phyloP scores from a whole-genome alignment of 1,139 yeast species.

The Martiniozyma asiatica region DNA sequence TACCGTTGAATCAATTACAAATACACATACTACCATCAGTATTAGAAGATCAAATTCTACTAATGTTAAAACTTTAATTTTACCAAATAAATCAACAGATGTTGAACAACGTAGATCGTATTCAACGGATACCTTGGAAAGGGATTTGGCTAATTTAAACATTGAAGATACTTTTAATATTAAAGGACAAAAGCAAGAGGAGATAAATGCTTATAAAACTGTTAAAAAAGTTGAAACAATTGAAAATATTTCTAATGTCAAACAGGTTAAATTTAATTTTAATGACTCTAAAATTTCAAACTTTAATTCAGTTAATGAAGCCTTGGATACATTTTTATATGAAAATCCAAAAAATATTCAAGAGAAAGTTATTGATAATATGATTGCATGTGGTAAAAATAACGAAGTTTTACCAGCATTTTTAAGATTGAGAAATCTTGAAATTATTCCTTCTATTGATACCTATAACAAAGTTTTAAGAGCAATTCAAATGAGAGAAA shows the following conservation, averaged over 20 bases:
- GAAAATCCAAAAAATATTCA: slow-evolving; percentile 11
- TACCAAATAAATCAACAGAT: slow-evolving; percentile 11
- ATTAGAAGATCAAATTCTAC: slow-evolving; percentile 20
- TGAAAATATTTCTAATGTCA: too few relatives aligned
- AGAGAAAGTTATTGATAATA: slow-evolving; percentile 13
- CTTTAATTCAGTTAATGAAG: slow-evolving; percentile 7
- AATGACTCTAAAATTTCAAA: neutral
- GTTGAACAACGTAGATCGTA: slow-evolving; percentile 1
- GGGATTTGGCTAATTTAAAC: slow-evolving; percentile 4
- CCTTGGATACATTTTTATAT: slow-evolving; percentile 6
- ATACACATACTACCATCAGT: slow-evolving; percentile 14
- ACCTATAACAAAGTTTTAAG: slow-evolving; percentile 20
- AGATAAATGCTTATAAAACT: too few relatives aligned
- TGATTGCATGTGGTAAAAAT: slow-evolving; percentile 14
- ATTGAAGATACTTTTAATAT: slow-evolving; percentile 1
- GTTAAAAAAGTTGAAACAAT: too few relatives aligned
- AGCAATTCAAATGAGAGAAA: slow-evolving; percentile 21
- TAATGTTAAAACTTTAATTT: slow-evolving; percentile 14
- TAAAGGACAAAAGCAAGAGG: too few relatives aligned
- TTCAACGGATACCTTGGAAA: slow-evolving; percentile 4
- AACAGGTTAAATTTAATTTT: slow-evolving; percentile 1
- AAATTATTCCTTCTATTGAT: slow-evolving; percentile 15
- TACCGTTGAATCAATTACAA: slow-evolving; percentile 12
- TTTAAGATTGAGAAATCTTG: slow-evolving; percentile 18
- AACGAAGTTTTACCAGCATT: slow-evolving; percentile 23